Evolutionary conservation across 2,329 filamentous ascomycete genomes (phyloP).

Genomic region (Hypomyces perniciosus): DNA sequence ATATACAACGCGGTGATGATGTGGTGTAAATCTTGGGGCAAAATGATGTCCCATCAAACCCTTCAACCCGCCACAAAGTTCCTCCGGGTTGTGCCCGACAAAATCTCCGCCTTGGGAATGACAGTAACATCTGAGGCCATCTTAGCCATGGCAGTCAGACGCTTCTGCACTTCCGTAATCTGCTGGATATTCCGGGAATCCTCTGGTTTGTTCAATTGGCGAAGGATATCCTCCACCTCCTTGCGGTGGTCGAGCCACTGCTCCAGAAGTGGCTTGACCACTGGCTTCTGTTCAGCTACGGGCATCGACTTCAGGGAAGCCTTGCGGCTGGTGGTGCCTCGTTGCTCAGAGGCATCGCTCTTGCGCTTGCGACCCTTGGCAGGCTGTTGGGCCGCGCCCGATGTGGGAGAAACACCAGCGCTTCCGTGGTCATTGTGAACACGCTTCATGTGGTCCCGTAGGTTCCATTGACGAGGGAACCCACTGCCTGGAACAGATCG

Average conservation of each 20-base stretch:
- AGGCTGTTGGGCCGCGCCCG: slow-evolving; percentile 25
- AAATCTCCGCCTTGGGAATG: slow-evolving; percentile 18
- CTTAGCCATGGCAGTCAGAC: slow-evolving; percentile 46
- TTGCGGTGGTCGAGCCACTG: slow-evolving; percentile 59
- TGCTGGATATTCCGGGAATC: slow-evolving; percentile 49
- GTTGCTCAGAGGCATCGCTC: slow-evolving; percentile 42
- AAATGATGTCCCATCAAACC: slow-evolving; percentile 27
- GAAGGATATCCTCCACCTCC: slow-evolving; percentile 54
- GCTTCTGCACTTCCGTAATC: slow-evolving; percentile 45
- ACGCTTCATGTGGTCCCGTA: slow-evolving; percentile 94
- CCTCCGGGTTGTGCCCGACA: slow-evolving; percentile 16
- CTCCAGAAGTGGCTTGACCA: slow-evolving; percentile 39
- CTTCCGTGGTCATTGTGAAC: slow-evolving; percentile 66
- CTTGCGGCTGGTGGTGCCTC: slow-evolving; percentile 41
- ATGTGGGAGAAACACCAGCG: slow-evolving; percentile 36
- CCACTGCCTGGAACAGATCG: slow-evolving; percentile 76
- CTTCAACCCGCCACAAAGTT: slow-evolving; percentile 21
- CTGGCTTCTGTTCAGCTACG: slow-evolving; percentile 25
- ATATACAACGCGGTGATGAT: not conserved
- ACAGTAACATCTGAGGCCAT: slow-evolving; percentile 32
- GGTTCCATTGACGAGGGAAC: slow-evolving; percentile 92
- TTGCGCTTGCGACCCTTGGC: slow-evolving; percentile 54
- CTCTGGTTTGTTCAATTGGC: slow-evolving; percentile 42
- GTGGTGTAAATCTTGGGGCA: not conserved
- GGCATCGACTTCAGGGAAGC: slow-evolving; percentile 38